Conservation (phyloP, 139 green algal species). For the Spirogloea muscicola region DNA sequence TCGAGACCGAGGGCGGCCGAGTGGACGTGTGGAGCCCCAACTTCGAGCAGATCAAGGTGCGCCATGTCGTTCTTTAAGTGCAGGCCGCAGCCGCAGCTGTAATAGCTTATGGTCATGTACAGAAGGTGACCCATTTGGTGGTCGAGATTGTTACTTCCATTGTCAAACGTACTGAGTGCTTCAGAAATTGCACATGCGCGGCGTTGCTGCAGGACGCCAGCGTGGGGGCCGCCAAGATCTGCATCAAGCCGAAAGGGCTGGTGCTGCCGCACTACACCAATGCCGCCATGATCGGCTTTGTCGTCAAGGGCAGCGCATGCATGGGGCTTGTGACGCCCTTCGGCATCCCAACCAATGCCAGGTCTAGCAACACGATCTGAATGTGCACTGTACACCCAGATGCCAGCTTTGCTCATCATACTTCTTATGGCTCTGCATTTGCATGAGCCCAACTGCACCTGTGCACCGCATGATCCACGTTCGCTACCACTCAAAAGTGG, state of each 20-base stretch:
- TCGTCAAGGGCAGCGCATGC: constrained; percentile 6
- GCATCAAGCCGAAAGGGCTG: constrained; percentile 1
- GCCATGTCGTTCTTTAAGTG: too few relatives aligned
- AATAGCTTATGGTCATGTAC: too few relatives aligned
- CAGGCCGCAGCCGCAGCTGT: too few relatives aligned
- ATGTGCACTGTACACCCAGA: too few relatives aligned
- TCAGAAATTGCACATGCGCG: too few relatives aligned
- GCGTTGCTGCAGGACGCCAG: constrained; percentile 20
- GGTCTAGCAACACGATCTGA: not conserved
- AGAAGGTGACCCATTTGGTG: too few relatives aligned
- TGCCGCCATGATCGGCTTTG: too few relatives aligned
- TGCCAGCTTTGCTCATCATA: too few relatives aligned
- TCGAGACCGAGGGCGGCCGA: not conserved
- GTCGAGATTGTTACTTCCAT: too few relatives aligned
- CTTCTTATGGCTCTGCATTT: too few relatives aligned
- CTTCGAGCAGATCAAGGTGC: constrained; percentile 33
- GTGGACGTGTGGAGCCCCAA: constrained; percentile 16
- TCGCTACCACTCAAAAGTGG: too few relatives aligned
- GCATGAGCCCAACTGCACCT: not conserved
- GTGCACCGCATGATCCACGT: not conserved
- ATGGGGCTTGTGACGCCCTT: constrained; percentile 33
- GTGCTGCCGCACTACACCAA: constrained; percentile 20
- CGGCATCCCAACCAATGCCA: constrained; percentile 32
- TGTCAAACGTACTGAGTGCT: too few relatives aligned
- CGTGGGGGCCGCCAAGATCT: not conserved